A percentile compares a stretch with the other conserved stretches of the same genome.
Conservation (phyloP, 257 asterid species). For the Solanum commersonii region DNA sequence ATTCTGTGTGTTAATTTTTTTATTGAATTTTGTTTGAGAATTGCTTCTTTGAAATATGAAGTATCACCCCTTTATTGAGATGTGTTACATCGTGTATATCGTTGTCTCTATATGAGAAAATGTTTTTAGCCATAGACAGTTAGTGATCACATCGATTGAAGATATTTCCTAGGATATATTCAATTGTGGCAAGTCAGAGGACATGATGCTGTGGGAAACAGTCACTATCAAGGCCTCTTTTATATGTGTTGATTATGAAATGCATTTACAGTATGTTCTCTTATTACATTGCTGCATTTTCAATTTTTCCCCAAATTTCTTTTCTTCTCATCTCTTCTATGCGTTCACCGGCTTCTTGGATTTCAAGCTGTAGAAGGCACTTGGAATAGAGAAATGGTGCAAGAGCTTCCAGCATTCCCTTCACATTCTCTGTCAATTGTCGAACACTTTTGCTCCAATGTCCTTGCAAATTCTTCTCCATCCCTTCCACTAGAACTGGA, state of each 20-base stretch:
- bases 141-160: not conserved
- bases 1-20: not conserved
- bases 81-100: not conserved
- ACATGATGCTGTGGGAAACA: not conserved
- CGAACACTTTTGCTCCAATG: constrained; percentile 72
- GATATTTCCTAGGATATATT: not conserved
- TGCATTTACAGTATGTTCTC: not conserved
- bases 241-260: not conserved
- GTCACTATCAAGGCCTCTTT: not conserved
- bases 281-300: constrained; percentile 33
- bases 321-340: constrained; percentile 31
- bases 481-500: constrained; percentile 48
- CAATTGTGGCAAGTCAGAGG: not conserved
- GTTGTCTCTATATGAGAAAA: not conserved
- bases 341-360: constrained; percentile 8
- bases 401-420: constrained; percentile 56
- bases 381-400: constrained; percentile 51
- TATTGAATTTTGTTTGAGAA: not conserved
- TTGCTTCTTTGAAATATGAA: not conserved
- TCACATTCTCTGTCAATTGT: constrained; percentile 58
- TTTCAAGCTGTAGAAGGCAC: constrained; percentile 41
- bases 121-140: not conserved
- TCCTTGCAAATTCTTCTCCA: constrained; percentile 55
- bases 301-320: constrained; percentile 51
- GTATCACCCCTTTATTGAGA: not conserved